These are phyloP conservation scores for Fraxinus albicans DNA, from an alignment of 305 asterid genomes.

Conservation along the genomic window DNA sequence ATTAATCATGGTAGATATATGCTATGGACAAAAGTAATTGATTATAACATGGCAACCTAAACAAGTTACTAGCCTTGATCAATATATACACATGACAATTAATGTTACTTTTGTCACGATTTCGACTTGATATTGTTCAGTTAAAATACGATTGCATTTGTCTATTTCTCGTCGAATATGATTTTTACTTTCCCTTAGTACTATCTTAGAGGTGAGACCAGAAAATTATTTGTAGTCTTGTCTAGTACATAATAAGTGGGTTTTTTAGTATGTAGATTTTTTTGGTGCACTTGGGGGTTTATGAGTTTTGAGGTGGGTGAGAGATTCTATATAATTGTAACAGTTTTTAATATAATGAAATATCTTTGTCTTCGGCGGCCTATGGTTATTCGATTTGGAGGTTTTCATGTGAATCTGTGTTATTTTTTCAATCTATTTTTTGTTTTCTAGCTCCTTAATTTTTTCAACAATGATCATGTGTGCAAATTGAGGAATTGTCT, in stretches of 20 bases:
- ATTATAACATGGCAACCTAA: neutral
- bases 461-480: neutral
- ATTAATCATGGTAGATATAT: neutral
- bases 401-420: neutral
- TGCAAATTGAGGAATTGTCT: neutral
- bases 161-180: neutral
- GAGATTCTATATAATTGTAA: neutral
- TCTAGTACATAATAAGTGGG: neutral
- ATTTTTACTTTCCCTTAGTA: too few relatives aligned
- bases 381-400: neutral
- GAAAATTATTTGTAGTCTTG: neutral
- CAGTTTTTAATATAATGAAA: too few relatives aligned
- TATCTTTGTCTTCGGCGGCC: neutral
- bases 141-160: neutral
- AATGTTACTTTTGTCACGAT: too few relatives aligned
- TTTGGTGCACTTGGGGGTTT: neutral
- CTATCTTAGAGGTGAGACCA: neutral
- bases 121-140: neutral
- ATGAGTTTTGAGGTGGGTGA: neutral
- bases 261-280: neutral
- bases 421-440: neutral
- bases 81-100: neutral
- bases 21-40: too few relatives aligned
- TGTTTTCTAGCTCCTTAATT: neutral
- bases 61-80: too few relatives aligned